Base-by-base conservation (phyloP, 345 rosid genomes). In the Passiflora organensis region DNA sequence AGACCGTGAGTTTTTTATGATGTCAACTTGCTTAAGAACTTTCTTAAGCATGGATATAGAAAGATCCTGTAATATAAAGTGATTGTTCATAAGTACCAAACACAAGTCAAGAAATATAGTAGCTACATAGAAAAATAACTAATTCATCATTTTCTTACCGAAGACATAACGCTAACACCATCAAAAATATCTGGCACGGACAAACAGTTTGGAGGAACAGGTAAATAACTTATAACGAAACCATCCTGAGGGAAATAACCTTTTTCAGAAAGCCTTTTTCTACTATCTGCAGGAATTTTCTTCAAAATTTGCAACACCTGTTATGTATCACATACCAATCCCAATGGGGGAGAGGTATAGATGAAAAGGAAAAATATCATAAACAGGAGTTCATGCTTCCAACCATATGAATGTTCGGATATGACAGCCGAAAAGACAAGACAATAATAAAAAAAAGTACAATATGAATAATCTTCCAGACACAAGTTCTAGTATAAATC, bases 181-280 rank as follows among this genome's bases (percentile, higher is more conserved):
- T 93, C 97, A 13, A 96, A 89, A 57, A 80, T 53, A 19, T 86
- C 99, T 19, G 97, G 99, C 45, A 86, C 90, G 10, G 96, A 81
- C 67, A 93, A 69, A 71, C 97, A 93, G 58, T 93, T 93, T 4
- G 99, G 97, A 15, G 99, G 97, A 63, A 93, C 96, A 17, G 99
- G 97, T 62, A 93, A 71, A 69, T 70, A 78, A 12, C 69, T 81
- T 51, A 93, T 2, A 36, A 93, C 66, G 57, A 84, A 93, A 64
- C 99, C 99, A 62, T 93, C 94, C 62, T 93, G 99, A 47, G 96
- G 95, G 59, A 86, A 80, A 63, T 78, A 88, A 51, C 94, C 97
- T 70, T 84, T 93, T 32, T 75, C 77, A 44, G 76, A 51, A 52
- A 93, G 95, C 75, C 77, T 93, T 57, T 72, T 85, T 66, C 80